Base-by-base conservation (phyloP, 1,139 yeast species). In the Suhomyces ambrosiae region DNA sequence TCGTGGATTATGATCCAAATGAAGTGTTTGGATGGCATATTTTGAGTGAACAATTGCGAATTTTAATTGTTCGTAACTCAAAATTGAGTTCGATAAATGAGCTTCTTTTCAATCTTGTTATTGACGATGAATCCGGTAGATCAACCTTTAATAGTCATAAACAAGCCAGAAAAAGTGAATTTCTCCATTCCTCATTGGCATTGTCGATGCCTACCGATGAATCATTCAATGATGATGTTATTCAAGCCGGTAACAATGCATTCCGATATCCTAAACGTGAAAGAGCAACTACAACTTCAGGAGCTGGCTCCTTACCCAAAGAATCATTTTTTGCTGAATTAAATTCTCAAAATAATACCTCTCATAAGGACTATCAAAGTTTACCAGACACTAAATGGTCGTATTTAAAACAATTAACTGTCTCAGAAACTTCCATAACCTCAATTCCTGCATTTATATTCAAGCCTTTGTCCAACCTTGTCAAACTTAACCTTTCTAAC, bases 11-110 rank as follows among this genome's bases (percentile, higher is more conserved):
- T 46, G 85, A 79, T 42, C 83, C 85, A 12, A 78, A 79, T 46
- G 85, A 80, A 46, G 65, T 81, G 9, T 80, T 68, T 56, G 87
- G 87, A 2, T 81, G 87, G 87, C 71, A 80, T 52, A 51, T 61
- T 10, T 54, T 81, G 23, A 69, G 84, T 42, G 82, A 77, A 38
- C 78, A 69, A 43, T 61, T 81, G 30, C 63, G 82, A 38, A 76
- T 79, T 32, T 62, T 81, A 38, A 76, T 79, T 7, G 64, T 81
- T 12, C 68, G 77, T 41, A 74, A 74, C 45, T 61, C 76, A 1
- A 76, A 74, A 42, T 57, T 80, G 4, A 63, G 63, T 27, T 79
- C 76, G 48, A 68, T 81, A 15, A 67, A 68, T 3, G 85, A 80
- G 42, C 56, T 80, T 10, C 40, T 68, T 54, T 68, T 71, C 36